Percentiles rank a stretch among this genome's conserved stretches.
Evolutionary conservation across 768 basidiomycete species (phyloP).

Genomic region (Kwoniella dejecticola): DNA sequence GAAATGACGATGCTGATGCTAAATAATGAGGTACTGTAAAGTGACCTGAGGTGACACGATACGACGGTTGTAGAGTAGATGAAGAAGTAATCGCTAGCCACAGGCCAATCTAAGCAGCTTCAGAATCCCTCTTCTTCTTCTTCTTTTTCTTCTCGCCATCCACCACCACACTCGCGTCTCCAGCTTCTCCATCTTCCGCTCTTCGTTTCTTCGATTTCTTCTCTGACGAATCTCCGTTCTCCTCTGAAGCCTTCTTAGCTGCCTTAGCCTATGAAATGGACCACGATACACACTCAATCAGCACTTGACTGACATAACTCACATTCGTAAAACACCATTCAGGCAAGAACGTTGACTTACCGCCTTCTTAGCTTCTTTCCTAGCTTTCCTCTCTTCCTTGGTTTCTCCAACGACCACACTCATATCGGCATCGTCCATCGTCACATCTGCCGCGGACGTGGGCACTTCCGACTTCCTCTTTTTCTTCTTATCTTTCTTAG

Average conservation of each 20-base stretch:
- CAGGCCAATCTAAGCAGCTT: slow-evolving; percentile 25
- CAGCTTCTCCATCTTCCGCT: slow-evolving; percentile 46
- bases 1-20: neutral
- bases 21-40: neutral
- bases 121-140: slow-evolving; percentile 56
- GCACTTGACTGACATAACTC: neutral
- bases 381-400: slow-evolving; percentile 66
- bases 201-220: slow-evolving; percentile 57
- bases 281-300: slow-evolving; percentile 1
- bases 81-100: neutral
- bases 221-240: slow-evolving; percentile 54
- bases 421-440: slow-evolving; percentile 56
- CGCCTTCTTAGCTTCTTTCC: slow-evolving; percentile 76
- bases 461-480: slow-evolving; percentile 61
- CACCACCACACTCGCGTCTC: slow-evolving; percentile 29
- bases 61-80: neutral
- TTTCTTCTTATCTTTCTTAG: slow-evolving; percentile 64
- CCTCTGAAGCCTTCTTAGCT: slow-evolving; percentile 46
- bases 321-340: neutral
- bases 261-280: slow-evolving; percentile 47
- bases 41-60: neutral
- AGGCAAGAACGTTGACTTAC: slow-evolving; percentile 39
- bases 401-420: slow-evolving; percentile 64
- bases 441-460: slow-evolving; percentile 56
- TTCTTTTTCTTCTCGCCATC: slow-evolving; percentile 57